phyloP scores from a whole-genome alignment of 2,329 filamentous ascomycete genomes.

The Epichloe festucae region DNA sequence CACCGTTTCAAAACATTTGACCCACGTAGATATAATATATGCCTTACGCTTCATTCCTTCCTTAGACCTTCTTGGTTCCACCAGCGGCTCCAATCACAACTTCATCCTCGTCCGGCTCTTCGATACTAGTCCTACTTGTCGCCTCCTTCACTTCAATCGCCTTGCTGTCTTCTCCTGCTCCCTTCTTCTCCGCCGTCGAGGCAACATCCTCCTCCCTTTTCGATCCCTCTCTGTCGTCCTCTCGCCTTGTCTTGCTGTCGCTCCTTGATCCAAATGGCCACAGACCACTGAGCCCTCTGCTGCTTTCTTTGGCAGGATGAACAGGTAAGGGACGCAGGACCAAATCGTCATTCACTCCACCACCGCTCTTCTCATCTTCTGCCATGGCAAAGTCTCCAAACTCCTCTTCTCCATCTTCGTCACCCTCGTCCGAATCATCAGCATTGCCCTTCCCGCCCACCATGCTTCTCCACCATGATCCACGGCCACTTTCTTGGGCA shows the following conservation, averaged over 20 bases:
- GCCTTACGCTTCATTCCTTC: not conserved
- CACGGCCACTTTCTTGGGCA: slow-evolving; percentile 20
- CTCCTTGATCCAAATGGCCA: slow-evolving; percentile 42
- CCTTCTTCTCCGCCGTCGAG: slow-evolving; percentile 3
- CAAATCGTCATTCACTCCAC: slow-evolving; percentile 25
- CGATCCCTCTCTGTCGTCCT: slow-evolving; percentile 18
- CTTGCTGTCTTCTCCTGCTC: slow-evolving; percentile 20
- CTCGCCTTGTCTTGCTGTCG: slow-evolving; percentile 15
- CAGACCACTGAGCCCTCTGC: slow-evolving; percentile 35
- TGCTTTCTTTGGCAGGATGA: slow-evolving; percentile 32
- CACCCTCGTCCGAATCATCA: slow-evolving; percentile 35
- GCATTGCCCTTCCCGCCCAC: slow-evolving; percentile 25
- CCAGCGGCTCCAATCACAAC: slow-evolving; percentile 21
- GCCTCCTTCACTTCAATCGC: slow-evolving; percentile 42
- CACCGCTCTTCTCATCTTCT: slow-evolving; percentile 28
- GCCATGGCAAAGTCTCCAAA: slow-evolving; percentile 59
- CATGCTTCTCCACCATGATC: slow-evolving; percentile 37
- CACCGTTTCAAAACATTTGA: not conserved
- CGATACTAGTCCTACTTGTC: slow-evolving; percentile 41
- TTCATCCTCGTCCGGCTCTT: slow-evolving; percentile 44
- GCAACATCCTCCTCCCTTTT: slow-evolving; percentile 8
- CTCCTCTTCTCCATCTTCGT: slow-evolving; percentile 50
- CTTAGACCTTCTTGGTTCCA: not conserved
- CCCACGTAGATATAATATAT: not conserved
- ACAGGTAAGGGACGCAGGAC: slow-evolving; percentile 42